Evolutionary conservation across 108 stramenopile species (phyloP).

Genomic region (Cyclostephanos tholiformis): DNA sequence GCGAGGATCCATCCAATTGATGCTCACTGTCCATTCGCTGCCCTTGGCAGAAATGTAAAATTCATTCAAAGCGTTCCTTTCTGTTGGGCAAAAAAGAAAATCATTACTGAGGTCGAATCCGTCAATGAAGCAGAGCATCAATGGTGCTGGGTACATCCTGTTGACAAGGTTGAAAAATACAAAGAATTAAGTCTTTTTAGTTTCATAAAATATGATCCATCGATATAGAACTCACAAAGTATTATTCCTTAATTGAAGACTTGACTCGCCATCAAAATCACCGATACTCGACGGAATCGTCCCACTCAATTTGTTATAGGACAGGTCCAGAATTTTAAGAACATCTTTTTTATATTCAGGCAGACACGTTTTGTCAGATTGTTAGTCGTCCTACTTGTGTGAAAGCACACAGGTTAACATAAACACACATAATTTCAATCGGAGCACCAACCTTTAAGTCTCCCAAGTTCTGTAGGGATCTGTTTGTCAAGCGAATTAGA

Average conservation of each 20-base stretch:
- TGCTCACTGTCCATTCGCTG: conserved; percentile 20
- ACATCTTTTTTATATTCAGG: neutral
- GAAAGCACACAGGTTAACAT: too few species aligned
- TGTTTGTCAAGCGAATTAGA: neutral
- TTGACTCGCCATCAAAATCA: neutral
- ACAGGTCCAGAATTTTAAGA: conserved; percentile 1
- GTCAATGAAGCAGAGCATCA: neutral
- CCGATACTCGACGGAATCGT: neutral
- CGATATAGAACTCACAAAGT: neutral
- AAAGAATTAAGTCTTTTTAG: neutral
- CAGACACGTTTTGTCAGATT: neutral
- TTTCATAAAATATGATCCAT: neutral
- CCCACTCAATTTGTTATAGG: neutral
- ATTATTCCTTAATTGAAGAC: neutral
- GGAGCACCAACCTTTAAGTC: neutral
- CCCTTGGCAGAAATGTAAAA: conserved; percentile 30
- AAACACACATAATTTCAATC: neutral
- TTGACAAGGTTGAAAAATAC: neutral
- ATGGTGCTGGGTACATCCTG: neutral
- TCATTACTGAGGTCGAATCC: conserved; percentile 24
- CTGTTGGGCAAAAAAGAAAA: conserved; percentile 16
- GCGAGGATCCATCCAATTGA: conserved; percentile 14
- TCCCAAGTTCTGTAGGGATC: neutral
- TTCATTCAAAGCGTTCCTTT: conserved; percentile 25
- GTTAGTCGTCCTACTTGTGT: too few species aligned